phyloP scores from a whole-genome alignment of 768 basidiomycete genomes.

The Neoboletus magnificus region DNA sequence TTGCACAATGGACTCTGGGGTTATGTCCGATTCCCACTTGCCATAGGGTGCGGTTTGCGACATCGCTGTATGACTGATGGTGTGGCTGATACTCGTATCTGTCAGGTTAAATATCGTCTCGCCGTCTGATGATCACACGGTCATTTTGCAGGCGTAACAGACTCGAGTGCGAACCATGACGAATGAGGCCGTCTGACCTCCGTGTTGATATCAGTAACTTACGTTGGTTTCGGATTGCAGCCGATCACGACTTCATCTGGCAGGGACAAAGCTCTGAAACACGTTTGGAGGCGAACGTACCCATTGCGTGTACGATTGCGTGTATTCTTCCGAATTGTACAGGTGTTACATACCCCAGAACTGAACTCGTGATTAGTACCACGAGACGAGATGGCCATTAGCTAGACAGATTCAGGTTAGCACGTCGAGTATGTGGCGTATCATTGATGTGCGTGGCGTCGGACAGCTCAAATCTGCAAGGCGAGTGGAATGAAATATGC shows the following conservation, averaged over 20 bases:
- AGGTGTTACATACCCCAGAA: not conserved
- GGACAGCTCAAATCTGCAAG: too few species aligned
- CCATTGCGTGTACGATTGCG: not conserved
- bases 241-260: not conserved
- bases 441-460: not conserved
- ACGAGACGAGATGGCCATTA: not conserved
- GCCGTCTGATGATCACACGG: not conserved
- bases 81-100: too few species aligned
- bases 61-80: slow-evolving; percentile 9
- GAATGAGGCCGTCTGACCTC: not conserved
- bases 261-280: not conserved
- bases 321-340: not conserved
- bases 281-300: not conserved
- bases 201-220: not conserved
- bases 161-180: too few species aligned
- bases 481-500: too few species aligned
- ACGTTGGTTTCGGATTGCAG: not conserved
- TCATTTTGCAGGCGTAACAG: not conserved
- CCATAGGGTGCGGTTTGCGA: slow-evolving; percentile 49
- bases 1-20: slow-evolving; percentile 48
- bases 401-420: not conserved
- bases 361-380: not conserved
- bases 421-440: not conserved
- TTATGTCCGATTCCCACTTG: slow-evolving; percentile 59
- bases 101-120: not conserved